These are phyloP conservation scores for Protea cynaroides DNA, from an alignment of 164 flowering plant genomes.

Conservation along the genomic window DNA sequence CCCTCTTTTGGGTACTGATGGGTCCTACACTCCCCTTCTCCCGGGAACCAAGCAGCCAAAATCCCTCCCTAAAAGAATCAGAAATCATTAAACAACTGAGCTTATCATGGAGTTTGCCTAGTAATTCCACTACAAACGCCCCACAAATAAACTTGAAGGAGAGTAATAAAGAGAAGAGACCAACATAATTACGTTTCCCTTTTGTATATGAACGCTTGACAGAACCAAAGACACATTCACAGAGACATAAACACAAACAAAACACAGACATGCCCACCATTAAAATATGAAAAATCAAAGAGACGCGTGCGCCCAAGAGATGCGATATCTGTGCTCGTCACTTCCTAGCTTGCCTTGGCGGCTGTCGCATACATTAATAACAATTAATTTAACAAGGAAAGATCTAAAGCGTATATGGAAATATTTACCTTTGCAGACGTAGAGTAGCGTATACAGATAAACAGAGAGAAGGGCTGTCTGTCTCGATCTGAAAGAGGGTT, in stretches of 20 bases:
- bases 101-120: too few species aligned
- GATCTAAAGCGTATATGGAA: too few species aligned
- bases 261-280: too few species aligned
- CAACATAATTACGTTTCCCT: conserved; percentile 23
- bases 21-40: too few species aligned
- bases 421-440: too few species aligned
- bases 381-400: neutral
- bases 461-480: neutral
- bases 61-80: too few species aligned
- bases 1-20: too few species aligned
- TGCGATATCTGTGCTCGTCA: conserved; percentile 21
- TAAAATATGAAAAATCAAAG: neutral
- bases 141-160: conserved; percentile 2
- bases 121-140: too few species aligned
- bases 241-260: too few species aligned
- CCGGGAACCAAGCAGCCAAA: too few species aligned
- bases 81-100: too few species aligned
- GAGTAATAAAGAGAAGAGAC: conserved; percentile 20
- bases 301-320: conserved; percentile 20
- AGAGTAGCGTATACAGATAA: neutral
- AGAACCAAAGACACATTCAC: neutral
- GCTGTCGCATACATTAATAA: conserved; percentile 7
- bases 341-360: conserved; percentile 17
- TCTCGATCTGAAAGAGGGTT: neutral
- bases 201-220: neutral